Evolutionary conservation across 192 early-diverging fungal species (phyloP).

Genomic region (Coemansia sp.): DNA sequence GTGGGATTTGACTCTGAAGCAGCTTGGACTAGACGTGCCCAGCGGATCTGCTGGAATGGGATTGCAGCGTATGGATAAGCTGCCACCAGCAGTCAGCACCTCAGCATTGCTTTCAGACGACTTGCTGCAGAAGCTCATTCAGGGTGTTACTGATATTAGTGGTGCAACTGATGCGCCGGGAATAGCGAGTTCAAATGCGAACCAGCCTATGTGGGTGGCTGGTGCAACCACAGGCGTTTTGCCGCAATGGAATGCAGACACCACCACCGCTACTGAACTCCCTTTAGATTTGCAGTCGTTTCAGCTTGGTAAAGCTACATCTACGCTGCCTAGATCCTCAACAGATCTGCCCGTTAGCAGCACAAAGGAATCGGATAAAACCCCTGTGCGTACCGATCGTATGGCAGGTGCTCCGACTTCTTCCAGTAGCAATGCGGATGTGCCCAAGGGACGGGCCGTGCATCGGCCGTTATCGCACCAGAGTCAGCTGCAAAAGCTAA

Average conservation of each 20-base stretch:
- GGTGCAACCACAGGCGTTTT: background rate
- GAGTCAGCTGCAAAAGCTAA: constrained; percentile 13
- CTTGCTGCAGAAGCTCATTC: constrained; percentile 37
- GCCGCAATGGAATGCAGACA: background rate
- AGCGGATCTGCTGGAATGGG: background rate
- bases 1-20: constrained; percentile 35
- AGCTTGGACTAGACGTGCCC: constrained; percentile 25
- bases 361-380: background rate
- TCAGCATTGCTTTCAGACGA: constrained; percentile 23
- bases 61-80: background rate
- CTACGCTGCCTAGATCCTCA: too few relatives aligned
- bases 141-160: constrained; percentile 16
- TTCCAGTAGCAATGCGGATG: too few relatives aligned
- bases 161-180: background rate
- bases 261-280: background rate
- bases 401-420: background rate
- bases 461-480: constrained; percentile 3
- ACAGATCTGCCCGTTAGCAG: too few relatives aligned
- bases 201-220: constrained; percentile 5
- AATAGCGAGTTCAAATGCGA: background rate
- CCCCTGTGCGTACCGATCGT: background rate
- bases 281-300: background rate
- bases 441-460: too few relatives aligned
- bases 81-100: constrained; percentile 1
- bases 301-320: background rate